Conservation (phyloP, 2,329 filamentous ascomycete species). For the Neocatenulostroma microsporum region DNA sequence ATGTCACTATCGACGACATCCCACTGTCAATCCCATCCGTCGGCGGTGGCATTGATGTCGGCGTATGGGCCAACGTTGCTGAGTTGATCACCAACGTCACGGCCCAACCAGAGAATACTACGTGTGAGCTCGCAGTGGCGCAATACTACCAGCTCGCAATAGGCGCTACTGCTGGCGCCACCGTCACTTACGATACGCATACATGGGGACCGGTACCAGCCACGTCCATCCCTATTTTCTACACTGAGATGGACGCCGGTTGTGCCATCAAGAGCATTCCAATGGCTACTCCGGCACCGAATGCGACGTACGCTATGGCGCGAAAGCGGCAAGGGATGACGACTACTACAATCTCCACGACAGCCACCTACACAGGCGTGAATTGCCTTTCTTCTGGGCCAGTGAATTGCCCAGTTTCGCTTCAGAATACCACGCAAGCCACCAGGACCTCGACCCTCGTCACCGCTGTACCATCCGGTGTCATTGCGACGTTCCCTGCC, state of each 20-base stretch:
- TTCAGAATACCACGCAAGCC: constrained; percentile 39
- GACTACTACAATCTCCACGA: constrained; percentile 32
- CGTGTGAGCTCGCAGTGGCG: constrained; percentile 41
- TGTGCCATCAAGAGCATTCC: constrained; percentile 33
- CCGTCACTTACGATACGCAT: constrained; percentile 35
- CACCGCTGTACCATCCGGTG: constrained; percentile 22
- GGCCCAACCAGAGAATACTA: constrained; percentile 25
- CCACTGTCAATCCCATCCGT: constrained; percentile 18
- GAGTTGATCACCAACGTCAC: constrained; percentile 50
- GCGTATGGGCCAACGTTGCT: constrained; percentile 47
- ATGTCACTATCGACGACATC: constrained; percentile 4
- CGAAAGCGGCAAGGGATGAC: constrained; percentile 30
- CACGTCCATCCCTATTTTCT: constrained; percentile 46
- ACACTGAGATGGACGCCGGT: constrained; percentile 42
- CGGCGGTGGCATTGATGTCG: constrained; percentile 42
- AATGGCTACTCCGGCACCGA: constrained; percentile 13
- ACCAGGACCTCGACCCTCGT: constrained; percentile 34
- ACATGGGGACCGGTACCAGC: constrained; percentile 46
- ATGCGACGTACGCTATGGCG: constrained; percentile 23
- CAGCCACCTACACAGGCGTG: constrained; percentile 34
- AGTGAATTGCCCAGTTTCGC: constrained; percentile 45
- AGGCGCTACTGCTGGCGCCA: constrained; percentile 49
- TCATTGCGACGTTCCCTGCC: background rate
- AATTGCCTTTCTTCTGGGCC: constrained; percentile 38
- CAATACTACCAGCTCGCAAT: constrained; percentile 47